A percentile compares a stretch with the other conserved stretches of the same genome.
These are phyloP conservation scores for Senecio squalidus DNA, from an alignment of 140 eudicot species.

Conservation along the genomic window DNA sequence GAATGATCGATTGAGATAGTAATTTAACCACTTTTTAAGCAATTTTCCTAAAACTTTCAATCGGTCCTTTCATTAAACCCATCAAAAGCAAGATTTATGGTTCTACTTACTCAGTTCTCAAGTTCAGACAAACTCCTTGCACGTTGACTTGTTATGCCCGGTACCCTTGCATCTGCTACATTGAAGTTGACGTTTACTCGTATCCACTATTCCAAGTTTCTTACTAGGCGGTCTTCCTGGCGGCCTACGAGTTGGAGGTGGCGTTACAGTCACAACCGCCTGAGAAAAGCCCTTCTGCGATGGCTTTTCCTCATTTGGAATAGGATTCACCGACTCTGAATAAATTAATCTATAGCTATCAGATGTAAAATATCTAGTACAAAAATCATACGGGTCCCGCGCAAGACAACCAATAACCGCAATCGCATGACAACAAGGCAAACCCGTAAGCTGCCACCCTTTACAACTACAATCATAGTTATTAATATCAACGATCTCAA, in stretches of 20 bases:
- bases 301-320: slow-evolving; percentile 38
- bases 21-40: too few species aligned
- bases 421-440: slow-evolving; percentile 92
- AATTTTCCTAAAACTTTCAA: too few species aligned
- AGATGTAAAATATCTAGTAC: slow-evolving; percentile 52
- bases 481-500: slow-evolving; percentile 61
- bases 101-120: slow-evolving; percentile 17
- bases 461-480: slow-evolving; percentile 70
- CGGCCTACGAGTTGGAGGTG: slow-evolving; percentile 93
- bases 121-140: slow-evolving; percentile 51
- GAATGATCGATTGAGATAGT: too few species aligned
- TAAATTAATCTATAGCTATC: slow-evolving; percentile 66
- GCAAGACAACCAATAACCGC: slow-evolving; percentile 62
- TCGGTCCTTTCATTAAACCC: too few species aligned
- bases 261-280: slow-evolving; percentile 55
- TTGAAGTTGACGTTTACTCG: slow-evolving; percentile 63
- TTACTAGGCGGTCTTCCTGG: slow-evolving; percentile 85
- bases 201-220: slow-evolving; percentile 43
- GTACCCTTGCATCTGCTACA: slow-evolving; percentile 88
- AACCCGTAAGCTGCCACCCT: slow-evolving; percentile 67
- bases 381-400: slow-evolving; percentile 61
- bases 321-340: slow-evolving; percentile 68
- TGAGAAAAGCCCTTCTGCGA: slow-evolving; percentile 34
- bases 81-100: not conserved
- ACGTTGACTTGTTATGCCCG: slow-evolving; percentile 89